phyloP scores from a whole-genome alignment of 106 monocot genomes.

The Cymbidium sinense region DNA sequence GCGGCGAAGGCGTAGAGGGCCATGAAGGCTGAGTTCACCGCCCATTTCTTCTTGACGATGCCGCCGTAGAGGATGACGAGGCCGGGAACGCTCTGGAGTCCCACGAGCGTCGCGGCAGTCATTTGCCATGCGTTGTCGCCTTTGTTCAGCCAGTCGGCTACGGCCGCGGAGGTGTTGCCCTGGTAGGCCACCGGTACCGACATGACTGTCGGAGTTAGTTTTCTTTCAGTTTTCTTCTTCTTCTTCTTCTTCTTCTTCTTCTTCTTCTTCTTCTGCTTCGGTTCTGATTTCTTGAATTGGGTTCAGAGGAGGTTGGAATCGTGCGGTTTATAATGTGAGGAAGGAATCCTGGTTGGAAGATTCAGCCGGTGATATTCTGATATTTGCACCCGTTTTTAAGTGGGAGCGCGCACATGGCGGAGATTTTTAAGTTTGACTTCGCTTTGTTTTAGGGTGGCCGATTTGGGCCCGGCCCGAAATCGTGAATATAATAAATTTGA shows the following conservation, averaged over 20 bases:
- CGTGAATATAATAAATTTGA: too few relatives aligned
- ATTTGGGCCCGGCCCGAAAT: too few relatives aligned
- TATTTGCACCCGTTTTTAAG: background rate
- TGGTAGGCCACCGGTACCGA: constrained; percentile 9
- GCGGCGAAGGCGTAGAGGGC: constrained; percentile 51
- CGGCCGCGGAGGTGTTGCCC: background rate
- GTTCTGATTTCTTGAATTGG: background rate
- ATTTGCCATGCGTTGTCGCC: constrained; percentile 30
- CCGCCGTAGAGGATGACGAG: constrained; percentile 41
- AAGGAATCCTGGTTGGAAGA: background rate
- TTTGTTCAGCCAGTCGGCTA: constrained; percentile 26
- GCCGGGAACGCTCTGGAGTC: constrained; percentile 41
- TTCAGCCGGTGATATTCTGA: background rate
- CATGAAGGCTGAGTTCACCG: constrained; percentile 54
- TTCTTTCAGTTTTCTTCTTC: too few relatives aligned
- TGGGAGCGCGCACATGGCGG: too few relatives aligned
- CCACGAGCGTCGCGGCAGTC: constrained; percentile 23
- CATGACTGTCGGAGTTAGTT: background rate
- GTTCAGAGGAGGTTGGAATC: background rate
- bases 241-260: background rate
- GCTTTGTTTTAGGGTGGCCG: too few relatives aligned
- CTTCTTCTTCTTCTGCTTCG: background rate
- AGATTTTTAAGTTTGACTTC: too few relatives aligned
- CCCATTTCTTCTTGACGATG: constrained; percentile 46
- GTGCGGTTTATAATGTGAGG: background rate